phyloP scores from a whole-genome alignment of 176 grass and related monocot genomes.

The Puya raimondii region DNA sequence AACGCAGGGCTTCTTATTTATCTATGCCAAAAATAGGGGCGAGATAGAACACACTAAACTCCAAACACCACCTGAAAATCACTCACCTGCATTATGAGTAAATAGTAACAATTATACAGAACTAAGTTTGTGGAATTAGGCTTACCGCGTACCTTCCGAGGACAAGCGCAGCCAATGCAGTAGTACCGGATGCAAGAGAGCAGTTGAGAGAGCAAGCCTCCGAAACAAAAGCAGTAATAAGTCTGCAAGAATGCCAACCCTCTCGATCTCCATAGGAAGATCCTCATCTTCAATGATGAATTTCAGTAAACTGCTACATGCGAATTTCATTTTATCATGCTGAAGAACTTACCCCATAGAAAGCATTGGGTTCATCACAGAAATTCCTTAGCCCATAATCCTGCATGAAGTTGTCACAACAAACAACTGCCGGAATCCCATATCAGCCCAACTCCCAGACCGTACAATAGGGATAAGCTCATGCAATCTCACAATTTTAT shows the following conservation, averaged over 20 bases:
- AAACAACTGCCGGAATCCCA: constrained; percentile 49
- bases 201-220: constrained; percentile 63
- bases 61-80: too few species aligned
- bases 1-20: too few species aligned
- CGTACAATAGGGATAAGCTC: constrained; percentile 56
- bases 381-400: constrained; percentile 33
- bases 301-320: constrained; percentile 66
- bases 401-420: constrained; percentile 60
- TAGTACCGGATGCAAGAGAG: constrained; percentile 78
- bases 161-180: constrained; percentile 70
- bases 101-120: too few species aligned
- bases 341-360: constrained; percentile 27
- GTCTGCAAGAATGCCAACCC: constrained; percentile 83
- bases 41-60: too few species aligned
- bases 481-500: constrained; percentile 27
- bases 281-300: constrained; percentile 63
- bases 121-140: too few species aligned
- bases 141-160: constrained; percentile 47
- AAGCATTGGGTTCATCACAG: too few species aligned
- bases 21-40: too few species aligned
- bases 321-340: constrained; percentile 82
- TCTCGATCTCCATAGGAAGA: constrained; percentile 75
- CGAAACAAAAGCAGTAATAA: constrained; percentile 64
- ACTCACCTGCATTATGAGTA: too few species aligned
- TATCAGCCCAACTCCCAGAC: constrained; percentile 73